Base-by-base conservation (phyloP, 345 rosid species). In the Lepidium sativum region DNA sequence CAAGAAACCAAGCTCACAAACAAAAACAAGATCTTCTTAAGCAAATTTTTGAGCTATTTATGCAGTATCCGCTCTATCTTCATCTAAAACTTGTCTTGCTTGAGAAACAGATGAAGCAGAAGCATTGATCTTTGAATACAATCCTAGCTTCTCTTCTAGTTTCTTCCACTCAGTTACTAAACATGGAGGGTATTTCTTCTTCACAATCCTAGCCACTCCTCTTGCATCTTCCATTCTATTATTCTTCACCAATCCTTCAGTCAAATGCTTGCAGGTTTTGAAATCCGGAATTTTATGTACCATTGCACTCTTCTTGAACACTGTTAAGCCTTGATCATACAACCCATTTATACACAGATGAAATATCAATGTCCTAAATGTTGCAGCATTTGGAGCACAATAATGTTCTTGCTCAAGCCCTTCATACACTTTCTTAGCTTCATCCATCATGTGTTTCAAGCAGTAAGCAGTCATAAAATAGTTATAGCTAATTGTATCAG, bases 271-370 rank as follows among this genome's bases (percentile, higher is more conserved):
- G 73, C 80, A 35, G 0, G 86, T 82, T 44, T 62, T 62, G 67
- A 91, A 88, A 76, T 84, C 84, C 0, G 94, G 94, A 60, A 90
- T 75, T 77, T 77, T 90, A 31, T 85, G 75, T 52, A 70, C 52
- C 63, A 54, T 40, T 49, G 79, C 89, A 11, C 97, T 84, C 75
- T 84, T 79, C 79, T 86, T 86, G 25, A 83, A 91, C 50, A 83
- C 59, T 58, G 62, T 59, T 50, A 80, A 84, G 29, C 80, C 97
- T 35, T 85, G 78, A 63, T 77, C 85, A 23, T 76, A 75, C 65
- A 78, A 57, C 59, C 72, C 89, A 9, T 67, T 78, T 69, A 48
- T 60, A 70, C 91, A 88, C 74, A 83, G 68, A 66, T 86, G 72
- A 74, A 72, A 80, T 51, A 86, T 54, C 85, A 83, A 68, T n/a